Evolutionary conservation across 768 basidiomycete genomes (phyloP), one percentile per base, ranked within the genome.

Genomic region (Gloeostereum incarnatum): DNA sequence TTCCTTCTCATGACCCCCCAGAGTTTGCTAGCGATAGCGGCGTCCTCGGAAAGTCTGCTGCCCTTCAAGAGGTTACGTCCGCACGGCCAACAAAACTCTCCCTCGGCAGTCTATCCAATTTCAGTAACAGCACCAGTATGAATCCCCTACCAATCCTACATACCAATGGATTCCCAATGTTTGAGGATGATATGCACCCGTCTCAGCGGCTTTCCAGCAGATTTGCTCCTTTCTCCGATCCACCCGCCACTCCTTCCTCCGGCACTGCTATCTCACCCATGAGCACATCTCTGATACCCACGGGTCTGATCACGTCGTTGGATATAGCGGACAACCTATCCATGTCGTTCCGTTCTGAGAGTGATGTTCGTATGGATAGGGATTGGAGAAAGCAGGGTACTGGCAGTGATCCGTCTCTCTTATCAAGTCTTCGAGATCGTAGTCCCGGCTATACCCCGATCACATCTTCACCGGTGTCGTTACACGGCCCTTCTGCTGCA

Each of bases 141-240:
- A n/a, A n/a, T n/a, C n/a, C 38, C 44, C 42, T 29, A 34, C 43
- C 4, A 40, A 43, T 10, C 19, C 21, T 56, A 14, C 63, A 61
- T 26, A 47, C 68, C 1, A 63, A 61, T 30, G 64, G 59, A 10
- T 68, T 66, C 49, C 51, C 56, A 23, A 51, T 61, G 24, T 66
- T 69, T 46, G 62, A 67, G 37, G 63, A 66, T 22, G 54, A 62
- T n/a, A 41, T 48, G 14, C 53, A 49, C 21, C 46, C 49, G 22
- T 27, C 49, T 27, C 42, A 51, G n/a, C n/a, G n/a, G n/a, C n/a
- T n/a, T 43, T 36, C 50, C 19, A 53, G 51, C 18, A 59, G 58
- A 2, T 79, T 81, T 52, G 68, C 71, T 23, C 74, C 78, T 5
- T 81, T 83, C 45, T 55, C 53, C 33, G 76, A 76, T 41, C 39